Base-by-base conservation (phyloP, 352 stramenopile species). In the Pelagophyceae sp. region DNA sequence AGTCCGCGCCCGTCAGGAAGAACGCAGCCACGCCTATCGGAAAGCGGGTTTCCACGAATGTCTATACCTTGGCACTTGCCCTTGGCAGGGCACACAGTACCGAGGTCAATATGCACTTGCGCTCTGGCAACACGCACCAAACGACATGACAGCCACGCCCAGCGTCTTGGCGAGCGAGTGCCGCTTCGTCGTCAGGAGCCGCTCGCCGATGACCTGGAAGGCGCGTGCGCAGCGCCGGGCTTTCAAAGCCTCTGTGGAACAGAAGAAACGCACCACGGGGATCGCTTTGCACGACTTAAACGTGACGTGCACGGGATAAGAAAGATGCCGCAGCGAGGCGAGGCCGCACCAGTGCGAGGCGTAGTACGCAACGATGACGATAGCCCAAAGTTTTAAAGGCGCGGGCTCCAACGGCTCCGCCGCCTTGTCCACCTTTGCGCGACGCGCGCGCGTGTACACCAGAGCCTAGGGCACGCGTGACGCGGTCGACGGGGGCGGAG, bases 221-320 rank as follows among this genome's bases (percentile, higher is more conserved):
- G n/a, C n/a, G n/a, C n/a, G n/a, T n/a, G n/a, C n/a, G n/a, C n/a
- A n/a, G n/a, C n/a, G n/a, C n/a, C n/a, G n/a, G n/a, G n/a, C n/a
- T n/a, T n/a, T n/a, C n/a, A n/a, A n/a, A n/a, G n/a, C n/a, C n/a
- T n/a, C n/a, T n/a, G n/a, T n/a, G n/a, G n/a, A n/a, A n/a, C n/a
- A n/a, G n/a, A n/a, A n/a, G n/a, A n/a, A n/a, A n/a, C n/a, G n/a
- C n/a, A n/a, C n/a, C 19, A 74, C 67, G 67, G 67, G 67, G 33
- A 74, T 74, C 27, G 67, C 67, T 37, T 74, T 74, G 67, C 67
- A 74, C 5, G 5, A 33, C 67, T 74, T 74, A 37, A 74, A 58
- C 5, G 67, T 74, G 2, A 74, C 67, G 67, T 74, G 67, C 15
- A 74, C 67, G 17, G 67, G 67, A 37, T 74, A 74, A 37, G 35